A percentile compares a stretch with the other conserved stretches of the same genome.
Conservation (phyloP, 139 green algal genomes). For the Ulvella scutata region DNA sequence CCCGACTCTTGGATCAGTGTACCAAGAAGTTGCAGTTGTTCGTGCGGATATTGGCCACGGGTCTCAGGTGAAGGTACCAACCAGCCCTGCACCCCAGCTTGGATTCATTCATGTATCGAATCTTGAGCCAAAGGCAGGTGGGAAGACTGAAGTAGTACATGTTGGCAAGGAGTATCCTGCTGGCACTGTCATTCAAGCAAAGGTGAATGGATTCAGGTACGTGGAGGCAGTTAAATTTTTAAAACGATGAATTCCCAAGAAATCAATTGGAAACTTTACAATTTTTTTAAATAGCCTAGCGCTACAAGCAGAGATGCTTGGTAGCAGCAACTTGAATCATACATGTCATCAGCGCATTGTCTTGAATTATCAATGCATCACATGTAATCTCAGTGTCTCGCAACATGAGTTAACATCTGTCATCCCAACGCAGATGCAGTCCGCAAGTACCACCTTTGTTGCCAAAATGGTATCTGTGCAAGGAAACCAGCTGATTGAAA, state of each 20-base stretch:
- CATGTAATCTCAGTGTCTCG: too few species aligned
- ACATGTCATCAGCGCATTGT: too few species aligned
- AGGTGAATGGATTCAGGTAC: conserved; percentile 18
- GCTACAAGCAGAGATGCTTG: too few species aligned
- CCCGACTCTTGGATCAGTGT: conserved; percentile 15
- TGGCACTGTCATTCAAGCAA: background rate
- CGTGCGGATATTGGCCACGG: conserved; percentile 52
- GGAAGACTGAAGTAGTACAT: background rate
- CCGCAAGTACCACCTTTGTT: background rate
- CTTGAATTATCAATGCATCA: too few species aligned
- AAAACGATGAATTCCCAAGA: too few species aligned
- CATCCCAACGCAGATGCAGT: background rate
- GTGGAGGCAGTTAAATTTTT: too few species aligned
- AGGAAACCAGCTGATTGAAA: background rate
- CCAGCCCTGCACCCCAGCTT: background rate
- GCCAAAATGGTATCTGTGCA: background rate
- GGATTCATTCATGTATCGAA: conserved; percentile 70
- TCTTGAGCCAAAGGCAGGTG: conserved; percentile 18
- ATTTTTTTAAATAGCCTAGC: too few species aligned
- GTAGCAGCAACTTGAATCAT: too few species aligned
- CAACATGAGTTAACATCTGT: background rate
- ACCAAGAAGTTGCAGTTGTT: conserved; percentile 35
- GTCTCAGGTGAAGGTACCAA: conserved; percentile 47
- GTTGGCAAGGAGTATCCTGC: background rate
- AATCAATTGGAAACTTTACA: too few species aligned